Conservation (phyloP, 164 flowering plant species). For the Amborella trichopoda region DNA sequence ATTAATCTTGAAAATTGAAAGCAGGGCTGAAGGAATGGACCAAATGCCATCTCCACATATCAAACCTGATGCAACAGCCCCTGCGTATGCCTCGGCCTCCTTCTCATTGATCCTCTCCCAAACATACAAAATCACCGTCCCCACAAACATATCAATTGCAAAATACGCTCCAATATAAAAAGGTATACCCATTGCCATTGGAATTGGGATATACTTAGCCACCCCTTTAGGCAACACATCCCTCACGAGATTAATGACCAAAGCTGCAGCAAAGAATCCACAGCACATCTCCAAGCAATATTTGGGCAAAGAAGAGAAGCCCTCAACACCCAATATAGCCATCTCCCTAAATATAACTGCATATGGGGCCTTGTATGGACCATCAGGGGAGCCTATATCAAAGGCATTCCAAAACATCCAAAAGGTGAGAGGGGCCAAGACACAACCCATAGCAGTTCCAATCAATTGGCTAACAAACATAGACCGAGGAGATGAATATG, state of each 20-base stretch:
- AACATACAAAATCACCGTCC: constrained; percentile 3
- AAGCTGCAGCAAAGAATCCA: constrained; percentile 1
- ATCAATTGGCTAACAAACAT: constrained; percentile 89
- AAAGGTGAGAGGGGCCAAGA: constrained; percentile 91
- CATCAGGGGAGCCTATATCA: constrained; percentile 76
- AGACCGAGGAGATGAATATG: constrained; percentile 80
- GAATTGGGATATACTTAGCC: constrained; percentile 1
- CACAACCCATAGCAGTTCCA: constrained; percentile 92
- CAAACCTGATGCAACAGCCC: constrained; percentile 3
- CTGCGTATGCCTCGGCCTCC: not conserved
- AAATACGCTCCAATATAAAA: constrained; percentile 3
- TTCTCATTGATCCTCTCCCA: not conserved
- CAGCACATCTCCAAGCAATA: constrained; percentile 2
- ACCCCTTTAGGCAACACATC: constrained; percentile 1
- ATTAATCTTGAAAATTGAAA: constrained; percentile 3
- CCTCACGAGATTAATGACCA: not conserved
- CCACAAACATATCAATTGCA: constrained; percentile 3
- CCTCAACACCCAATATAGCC: constrained; percentile 1
- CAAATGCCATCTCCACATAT: constrained; percentile 4
- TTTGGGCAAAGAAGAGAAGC: constrained; percentile 1
- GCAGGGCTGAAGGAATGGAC: constrained; percentile 2
- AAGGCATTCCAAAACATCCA: constrained; percentile 95
- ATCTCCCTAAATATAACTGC: constrained; percentile 4
- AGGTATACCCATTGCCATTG: constrained; percentile 1
- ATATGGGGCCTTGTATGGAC: constrained; percentile 65